Base-by-base conservation (phyloP, 2,329 filamentous ascomycete genomes). In the Fusarium kyushuense region DNA sequence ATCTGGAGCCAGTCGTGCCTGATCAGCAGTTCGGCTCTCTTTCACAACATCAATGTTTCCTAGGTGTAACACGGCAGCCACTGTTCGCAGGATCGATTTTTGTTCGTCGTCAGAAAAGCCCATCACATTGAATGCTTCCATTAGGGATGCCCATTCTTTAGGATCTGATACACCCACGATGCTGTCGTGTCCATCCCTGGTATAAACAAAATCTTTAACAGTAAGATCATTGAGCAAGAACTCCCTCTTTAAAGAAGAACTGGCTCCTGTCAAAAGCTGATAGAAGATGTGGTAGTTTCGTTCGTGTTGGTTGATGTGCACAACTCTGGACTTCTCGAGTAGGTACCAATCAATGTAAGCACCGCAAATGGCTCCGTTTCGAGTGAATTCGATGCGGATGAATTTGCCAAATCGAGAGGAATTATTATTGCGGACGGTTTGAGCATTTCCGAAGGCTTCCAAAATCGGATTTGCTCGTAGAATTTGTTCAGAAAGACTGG, bases 291-390 rank as follows among this genome's bases (percentile, higher is more conserved):
- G 96, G 77, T 99, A 99, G 75, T 96, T 99, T 54, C 96, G 89
- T 81, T 99, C 96, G 58, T 93, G 92, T 1, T 87, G 77, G 75
- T 96, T 97, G 64, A 97, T 88, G 41, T 90, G 90, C 21, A 99
- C 95, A 10, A 99, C 96, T 72, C 96, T 89, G n/a, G 96, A 99
- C 79, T 99, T 99, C 76, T 99, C 96, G 16, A 99, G 83, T 1
- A 99, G 85, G 79, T 98, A 99, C 96, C 96, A 99, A 78, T 99
- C 94, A 70, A 99, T 98, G 80, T 94, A 97, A 23, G 96, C 96
- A 35, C 96, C 96, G 6, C 92, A 92, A 70, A 99, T 99, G 55
- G 96, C 92, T 29, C 96, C 96, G 35, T 88, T 88, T 25, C 92
- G 87, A 33, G 89, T 93, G 80, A 99, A 97, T 76, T 97, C 94